Conservation (phyloP, 208 protist species). For the Acanthamoeba healyi region DNA sequence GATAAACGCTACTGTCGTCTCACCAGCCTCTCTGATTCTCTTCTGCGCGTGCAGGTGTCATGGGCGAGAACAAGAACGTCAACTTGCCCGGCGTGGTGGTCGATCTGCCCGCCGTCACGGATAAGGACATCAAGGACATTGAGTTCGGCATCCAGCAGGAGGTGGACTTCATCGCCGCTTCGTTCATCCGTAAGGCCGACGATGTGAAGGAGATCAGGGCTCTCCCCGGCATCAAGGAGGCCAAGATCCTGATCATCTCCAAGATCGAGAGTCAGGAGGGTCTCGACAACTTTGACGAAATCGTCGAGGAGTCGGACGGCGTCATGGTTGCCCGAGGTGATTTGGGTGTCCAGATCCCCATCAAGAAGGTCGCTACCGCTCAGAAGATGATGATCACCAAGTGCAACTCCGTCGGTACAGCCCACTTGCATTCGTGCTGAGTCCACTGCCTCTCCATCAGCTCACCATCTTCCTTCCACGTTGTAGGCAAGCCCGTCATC, state of each 20-base stretch:
- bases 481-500: conserved; percentile 98
- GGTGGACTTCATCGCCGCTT: conserved; percentile 99
- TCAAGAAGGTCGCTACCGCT: conserved; percentile 97
- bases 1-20: conserved; percentile 43
- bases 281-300: conserved; percentile 98
- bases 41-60: conserved; percentile 48
- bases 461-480: conserved; percentile 64
- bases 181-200: conserved; percentile 96
- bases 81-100: conserved; percentile 89
- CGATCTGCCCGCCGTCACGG: conserved; percentile 88
- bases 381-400: conserved; percentile 99
- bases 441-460: neutral
- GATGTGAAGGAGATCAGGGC: conserved; percentile 96
- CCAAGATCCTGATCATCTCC: conserved; percentile 96
- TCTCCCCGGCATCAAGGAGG: conserved; percentile 93
- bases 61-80: conserved; percentile 88
- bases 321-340: conserved; percentile 99
- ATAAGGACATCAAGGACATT: conserved; percentile 87
- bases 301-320: conserved; percentile 97
- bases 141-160: conserved; percentile 92
- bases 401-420: conserved; percentile 72
- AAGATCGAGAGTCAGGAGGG: conserved; percentile 99
- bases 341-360: conserved; percentile 98
- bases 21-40: too few species aligned
- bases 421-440: neutral